These are phyloP conservation scores for Cryptococcus amylolentus DNA, from an alignment of 1,284 basidiomycete genomes.

Conservation along the genomic window DNA sequence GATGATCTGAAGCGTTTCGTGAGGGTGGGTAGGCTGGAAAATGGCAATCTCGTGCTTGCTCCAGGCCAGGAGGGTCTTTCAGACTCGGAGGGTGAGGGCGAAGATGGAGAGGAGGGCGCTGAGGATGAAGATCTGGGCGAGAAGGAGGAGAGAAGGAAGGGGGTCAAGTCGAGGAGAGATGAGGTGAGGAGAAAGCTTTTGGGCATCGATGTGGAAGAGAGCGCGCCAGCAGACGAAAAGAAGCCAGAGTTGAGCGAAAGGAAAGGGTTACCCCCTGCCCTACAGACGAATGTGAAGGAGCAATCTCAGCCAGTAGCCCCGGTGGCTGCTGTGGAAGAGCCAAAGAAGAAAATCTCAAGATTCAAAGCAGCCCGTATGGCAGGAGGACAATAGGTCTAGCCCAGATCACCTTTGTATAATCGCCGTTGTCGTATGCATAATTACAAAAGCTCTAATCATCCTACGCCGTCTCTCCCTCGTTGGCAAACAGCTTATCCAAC, in stretches of 20 bases:
- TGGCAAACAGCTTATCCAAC: constrained; percentile 41
- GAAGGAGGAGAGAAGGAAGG: constrained; percentile 12
- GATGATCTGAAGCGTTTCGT: constrained; percentile 41
- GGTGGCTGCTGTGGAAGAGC: not conserved
- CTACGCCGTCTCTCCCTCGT: constrained; percentile 17
- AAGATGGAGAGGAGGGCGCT: constrained; percentile 2
- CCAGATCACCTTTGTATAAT: not conserved
- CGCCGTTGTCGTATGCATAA: constrained; percentile 6
- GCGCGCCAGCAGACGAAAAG: constrained; percentile 1
- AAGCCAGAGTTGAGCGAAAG: constrained; percentile 1
- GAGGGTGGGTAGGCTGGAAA: constrained; percentile 44
- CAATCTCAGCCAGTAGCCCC: constrained; percentile 1
- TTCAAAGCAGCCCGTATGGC: constrained; percentile 43
- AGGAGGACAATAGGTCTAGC: not conserved
- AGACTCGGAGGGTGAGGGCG: constrained; percentile 20
- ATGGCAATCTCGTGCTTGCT: constrained; percentile 48
- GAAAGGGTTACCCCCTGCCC: constrained; percentile 8
- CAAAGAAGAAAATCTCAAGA: constrained; percentile 36
- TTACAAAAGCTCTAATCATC: not conserved
- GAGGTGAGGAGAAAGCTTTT: constrained; percentile 20
- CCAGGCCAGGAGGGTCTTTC: constrained; percentile 34
- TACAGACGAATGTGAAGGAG: not conserved
- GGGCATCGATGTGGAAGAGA: constrained; percentile 9
- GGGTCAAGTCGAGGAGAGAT: constrained; percentile 11
- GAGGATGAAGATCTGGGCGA: constrained; percentile 7